phyloP scores from a whole-genome alignment of 2,329 filamentous ascomycete species.

The Keithomyces neogunnii region DNA sequence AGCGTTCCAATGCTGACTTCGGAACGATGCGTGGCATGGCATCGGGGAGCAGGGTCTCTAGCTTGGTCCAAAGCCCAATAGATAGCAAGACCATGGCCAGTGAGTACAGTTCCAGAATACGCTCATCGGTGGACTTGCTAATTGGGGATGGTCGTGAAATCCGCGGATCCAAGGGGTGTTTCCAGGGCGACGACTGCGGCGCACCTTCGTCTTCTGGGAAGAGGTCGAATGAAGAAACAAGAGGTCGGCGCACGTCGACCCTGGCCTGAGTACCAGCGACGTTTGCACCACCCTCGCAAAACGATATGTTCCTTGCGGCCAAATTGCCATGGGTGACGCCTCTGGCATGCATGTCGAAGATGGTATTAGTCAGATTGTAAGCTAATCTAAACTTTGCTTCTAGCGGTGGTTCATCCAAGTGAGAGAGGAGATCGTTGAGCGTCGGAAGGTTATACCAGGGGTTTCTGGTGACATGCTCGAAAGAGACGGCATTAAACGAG shows the following conservation, averaged over 20 bases:
- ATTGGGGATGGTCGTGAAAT: constrained; percentile 40
- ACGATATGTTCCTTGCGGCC: constrained; percentile 57
- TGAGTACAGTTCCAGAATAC: constrained; percentile 61
- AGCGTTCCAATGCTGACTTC: constrained; percentile 52
- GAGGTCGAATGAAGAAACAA: constrained; percentile 66
- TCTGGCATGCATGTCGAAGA: constrained; percentile 64
- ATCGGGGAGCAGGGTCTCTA: constrained; percentile 43
- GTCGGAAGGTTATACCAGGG: constrained; percentile 44
- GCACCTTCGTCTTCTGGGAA: constrained; percentile 36
- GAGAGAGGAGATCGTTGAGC: constrained; percentile 43
- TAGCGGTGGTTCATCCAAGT: constrained; percentile 52
- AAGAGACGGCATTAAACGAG: constrained; percentile 50
- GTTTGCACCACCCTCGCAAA: constrained; percentile 41
- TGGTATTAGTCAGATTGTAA: constrained; percentile 61
- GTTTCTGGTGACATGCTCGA: constrained; percentile 41
- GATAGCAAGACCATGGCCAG: constrained; percentile 66
- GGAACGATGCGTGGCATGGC: constrained; percentile 41
- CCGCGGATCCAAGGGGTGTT: constrained; percentile 57
- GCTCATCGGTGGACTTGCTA: constrained; percentile 41
- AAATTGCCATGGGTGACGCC: constrained; percentile 65
- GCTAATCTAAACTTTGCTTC: constrained; percentile 72
- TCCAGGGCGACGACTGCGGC: constrained; percentile 24
- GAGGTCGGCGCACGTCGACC: constrained; percentile 57
- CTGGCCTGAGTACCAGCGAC: constrained; percentile 32
- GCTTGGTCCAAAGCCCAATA: constrained; percentile 65